Conservation (phyloP, 139 green algal species). For the Zygnema cylindricum region DNA sequence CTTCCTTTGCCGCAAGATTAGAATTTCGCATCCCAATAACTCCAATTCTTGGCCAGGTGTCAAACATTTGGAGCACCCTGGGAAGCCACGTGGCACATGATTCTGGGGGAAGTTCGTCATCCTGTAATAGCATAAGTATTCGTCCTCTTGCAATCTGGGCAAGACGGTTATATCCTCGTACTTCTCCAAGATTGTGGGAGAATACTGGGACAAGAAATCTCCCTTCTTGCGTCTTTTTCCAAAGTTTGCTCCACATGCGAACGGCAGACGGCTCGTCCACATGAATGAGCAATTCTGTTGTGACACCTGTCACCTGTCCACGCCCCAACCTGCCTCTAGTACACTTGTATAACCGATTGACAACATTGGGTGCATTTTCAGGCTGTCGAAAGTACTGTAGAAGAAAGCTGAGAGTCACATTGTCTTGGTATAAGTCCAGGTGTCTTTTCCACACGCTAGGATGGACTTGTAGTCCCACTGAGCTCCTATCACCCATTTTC, state of each 20-base stretch:
- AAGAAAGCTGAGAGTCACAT: slow-evolving; percentile 1
- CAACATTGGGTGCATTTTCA: not conserved
- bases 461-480: not conserved
- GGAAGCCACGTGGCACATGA: slow-evolving; percentile 9
- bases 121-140: slow-evolving; percentile 51
- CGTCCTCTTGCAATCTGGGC: slow-evolving; percentile 26
- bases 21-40: not conserved
- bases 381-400: slow-evolving; percentile 19
- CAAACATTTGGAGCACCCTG: not conserved
- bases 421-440: slow-evolving; percentile 14
- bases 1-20: not conserved
- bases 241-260: not conserved
- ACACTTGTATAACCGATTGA: not conserved
- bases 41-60: not conserved
- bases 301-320: not conserved
- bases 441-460: not conserved
- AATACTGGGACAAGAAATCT: slow-evolving; percentile 11
- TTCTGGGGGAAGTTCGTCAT: slow-evolving; percentile 33
- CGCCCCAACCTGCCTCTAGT: not conserved
- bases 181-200: slow-evolving; percentile 52
- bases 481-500: not conserved
- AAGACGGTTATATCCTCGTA: slow-evolving; percentile 46
- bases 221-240: slow-evolving; percentile 7
- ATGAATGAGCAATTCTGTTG: slow-evolving; percentile 14
- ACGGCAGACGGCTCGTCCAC: slow-evolving; percentile 11